Evolutionary conservation across 2,329 filamentous ascomycete species (phyloP).

Genomic region (Neopestalotiopsis clavispora): DNA sequence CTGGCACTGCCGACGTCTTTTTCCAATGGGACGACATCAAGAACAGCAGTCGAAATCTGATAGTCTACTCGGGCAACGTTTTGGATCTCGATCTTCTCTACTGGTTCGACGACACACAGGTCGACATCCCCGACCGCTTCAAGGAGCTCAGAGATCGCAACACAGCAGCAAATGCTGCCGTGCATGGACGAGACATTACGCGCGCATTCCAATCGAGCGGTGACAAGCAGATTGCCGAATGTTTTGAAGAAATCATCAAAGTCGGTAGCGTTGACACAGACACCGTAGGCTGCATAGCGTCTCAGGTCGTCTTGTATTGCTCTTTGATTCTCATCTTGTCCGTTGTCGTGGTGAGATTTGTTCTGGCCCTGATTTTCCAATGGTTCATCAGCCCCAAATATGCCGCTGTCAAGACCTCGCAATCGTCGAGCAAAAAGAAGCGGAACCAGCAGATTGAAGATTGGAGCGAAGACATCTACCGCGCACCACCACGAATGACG

Average conservation of each 20-base stretch:
- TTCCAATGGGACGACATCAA: constrained; percentile 95
- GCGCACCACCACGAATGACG: constrained; percentile 80
- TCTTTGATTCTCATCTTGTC: constrained; percentile 90
- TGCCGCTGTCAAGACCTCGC: constrained; percentile 82
- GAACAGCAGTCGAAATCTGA: constrained; percentile 85
- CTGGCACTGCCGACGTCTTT: constrained; percentile 82
- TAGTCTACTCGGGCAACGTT: constrained; percentile 94
- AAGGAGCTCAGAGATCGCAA: constrained; percentile 76
- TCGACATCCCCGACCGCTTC: constrained; percentile 77
- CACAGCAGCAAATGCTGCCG: constrained; percentile 60
- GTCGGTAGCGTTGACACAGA: constrained; percentile 96
- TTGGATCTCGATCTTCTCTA: constrained; percentile 85
- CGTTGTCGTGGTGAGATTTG: constrained; percentile 84
- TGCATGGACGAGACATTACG: constrained; percentile 88
- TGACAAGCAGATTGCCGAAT: constrained; percentile 84
- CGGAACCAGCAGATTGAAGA: constrained; percentile 94
- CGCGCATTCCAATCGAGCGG: constrained; percentile 78
- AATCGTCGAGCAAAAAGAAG: constrained; percentile 80
- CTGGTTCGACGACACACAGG: constrained; percentile 88
- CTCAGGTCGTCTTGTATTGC: constrained; percentile 94
- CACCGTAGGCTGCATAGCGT: constrained; percentile 95
- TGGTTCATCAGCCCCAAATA: constrained; percentile 94
- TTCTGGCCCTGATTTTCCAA: constrained; percentile 89
- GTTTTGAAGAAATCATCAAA: constrained; percentile 91
- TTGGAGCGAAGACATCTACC: constrained; percentile 97